phyloP scores from a whole-genome alignment of 305 asterid species.

The Stenogyne calaminthoides region DNA sequence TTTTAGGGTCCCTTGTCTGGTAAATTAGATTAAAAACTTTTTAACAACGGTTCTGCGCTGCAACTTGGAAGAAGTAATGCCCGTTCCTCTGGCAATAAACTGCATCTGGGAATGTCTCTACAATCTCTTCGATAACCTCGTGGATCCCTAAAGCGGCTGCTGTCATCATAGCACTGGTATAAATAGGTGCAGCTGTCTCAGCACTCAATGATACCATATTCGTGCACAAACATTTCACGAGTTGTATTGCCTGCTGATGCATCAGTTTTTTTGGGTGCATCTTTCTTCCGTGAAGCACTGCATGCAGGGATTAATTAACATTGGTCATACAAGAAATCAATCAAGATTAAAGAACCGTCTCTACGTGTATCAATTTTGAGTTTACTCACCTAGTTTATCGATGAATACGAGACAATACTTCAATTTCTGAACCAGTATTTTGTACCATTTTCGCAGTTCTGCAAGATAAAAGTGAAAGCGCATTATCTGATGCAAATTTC shows the following conservation, averaged over 20 bases:
- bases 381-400: no score
- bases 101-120: constrained; percentile 2
- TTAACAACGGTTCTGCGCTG: neutral
- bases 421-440: no score
- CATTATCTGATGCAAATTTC: no score
- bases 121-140: constrained; percentile 23
- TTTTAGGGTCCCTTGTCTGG: neutral
- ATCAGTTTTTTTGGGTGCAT: neutral
- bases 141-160: constrained; percentile 24
- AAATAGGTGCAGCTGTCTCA: neutral
- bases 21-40: neutral
- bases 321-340: no score
- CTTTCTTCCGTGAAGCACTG: neutral
- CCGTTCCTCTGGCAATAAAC: neutral
- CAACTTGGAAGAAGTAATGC: neutral
- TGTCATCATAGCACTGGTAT: neutral
- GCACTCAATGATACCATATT: neutral
- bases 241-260: constrained; percentile 11
- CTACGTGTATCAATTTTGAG: no score
- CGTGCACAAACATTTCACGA: constrained; percentile 13
- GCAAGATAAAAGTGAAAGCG: no score
- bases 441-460: no score
- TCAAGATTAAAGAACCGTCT: no score
- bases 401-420: no score
- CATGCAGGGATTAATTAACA: no score